Evolutionary conservation across 257 asterid species (phyloP).

Genomic region (Ballota nigra): DNA sequence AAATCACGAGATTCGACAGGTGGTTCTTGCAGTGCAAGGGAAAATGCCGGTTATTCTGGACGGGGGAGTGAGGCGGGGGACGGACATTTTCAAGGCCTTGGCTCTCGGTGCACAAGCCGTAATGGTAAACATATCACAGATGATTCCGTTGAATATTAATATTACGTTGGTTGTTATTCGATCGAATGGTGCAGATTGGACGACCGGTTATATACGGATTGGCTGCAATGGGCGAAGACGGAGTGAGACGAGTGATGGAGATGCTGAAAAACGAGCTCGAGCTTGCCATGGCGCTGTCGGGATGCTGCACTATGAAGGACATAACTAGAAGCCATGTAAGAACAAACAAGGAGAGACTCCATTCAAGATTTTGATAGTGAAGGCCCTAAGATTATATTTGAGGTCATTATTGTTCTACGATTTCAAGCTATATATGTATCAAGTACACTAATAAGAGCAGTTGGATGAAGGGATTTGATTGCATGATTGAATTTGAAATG

Average conservation of each 20-base stretch:
- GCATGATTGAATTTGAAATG: no score
- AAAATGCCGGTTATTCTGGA: conserved; percentile 56
- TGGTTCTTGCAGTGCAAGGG: conserved; percentile 56
- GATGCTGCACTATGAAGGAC: conserved; percentile 46
- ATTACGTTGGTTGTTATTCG: neutral
- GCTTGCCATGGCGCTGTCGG: conserved; percentile 60
- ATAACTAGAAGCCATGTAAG: conserved; percentile 46
- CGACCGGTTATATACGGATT: conserved; percentile 53
- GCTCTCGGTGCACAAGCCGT: conserved; percentile 72
- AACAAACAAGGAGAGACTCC: conserved; percentile 34
- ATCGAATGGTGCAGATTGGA: conserved; percentile 41
- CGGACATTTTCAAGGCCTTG: conserved; percentile 69
- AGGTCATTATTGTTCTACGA: no score
- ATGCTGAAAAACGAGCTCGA: conserved; percentile 64
- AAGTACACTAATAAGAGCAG: no score
- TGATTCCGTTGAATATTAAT: neutral
- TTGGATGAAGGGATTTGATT: no score
- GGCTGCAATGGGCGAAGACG: conserved; percentile 57
- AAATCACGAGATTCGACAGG: conserved; percentile 28
- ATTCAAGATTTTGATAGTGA: conserved; percentile 36
- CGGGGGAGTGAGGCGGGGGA: conserved; percentile 74
- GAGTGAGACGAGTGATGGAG: conserved; percentile 43
- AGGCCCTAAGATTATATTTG: no score
- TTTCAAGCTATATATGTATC: no score
- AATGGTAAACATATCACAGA: conserved; percentile 35